Evolutionary conservation across 768 basidiomycete species (phyloP).

Genomic region (Phlebiopsis gigantea): DNA sequence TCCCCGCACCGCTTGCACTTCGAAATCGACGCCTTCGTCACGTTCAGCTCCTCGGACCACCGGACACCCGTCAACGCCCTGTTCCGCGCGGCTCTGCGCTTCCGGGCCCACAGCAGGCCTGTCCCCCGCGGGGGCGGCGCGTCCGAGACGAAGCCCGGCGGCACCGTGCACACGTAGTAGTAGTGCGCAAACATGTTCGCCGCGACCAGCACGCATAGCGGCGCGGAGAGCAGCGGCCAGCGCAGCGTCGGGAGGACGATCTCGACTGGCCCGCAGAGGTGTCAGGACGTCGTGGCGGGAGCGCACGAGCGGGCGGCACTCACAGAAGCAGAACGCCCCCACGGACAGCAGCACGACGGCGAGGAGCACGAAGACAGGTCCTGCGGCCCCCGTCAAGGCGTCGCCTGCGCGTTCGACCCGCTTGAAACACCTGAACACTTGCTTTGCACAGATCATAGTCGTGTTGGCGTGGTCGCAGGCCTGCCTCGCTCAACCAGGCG

Average conservation of each 20-base stretch:
- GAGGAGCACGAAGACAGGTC: slow-evolving; percentile 84
- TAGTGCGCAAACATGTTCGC: slow-evolving; percentile 80
- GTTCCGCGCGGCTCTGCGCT: slow-evolving; percentile 24
- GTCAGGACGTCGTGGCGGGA: neutral
- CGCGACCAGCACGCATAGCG: slow-evolving; percentile 70
- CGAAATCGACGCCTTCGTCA: slow-evolving; percentile 51
- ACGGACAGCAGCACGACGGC: slow-evolving; percentile 65
- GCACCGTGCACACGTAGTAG: slow-evolving; percentile 74
- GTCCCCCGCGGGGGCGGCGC: slow-evolving; percentile 35
- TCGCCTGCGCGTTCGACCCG: slow-evolving; percentile 71
- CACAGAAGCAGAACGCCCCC: slow-evolving; percentile 79
- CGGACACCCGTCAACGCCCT: slow-evolving; percentile 36
- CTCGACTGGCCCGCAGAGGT: slow-evolving; percentile 53
- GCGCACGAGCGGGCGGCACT: slow-evolving; percentile 26
- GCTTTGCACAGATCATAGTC: slow-evolving; percentile 20
- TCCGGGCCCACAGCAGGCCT: slow-evolving; percentile 55
- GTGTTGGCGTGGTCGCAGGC: neutral
- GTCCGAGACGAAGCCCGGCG: slow-evolving; percentile 77
- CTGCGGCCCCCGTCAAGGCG: slow-evolving; percentile 81
- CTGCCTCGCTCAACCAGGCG: neutral
- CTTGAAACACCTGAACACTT: slow-evolving; percentile 58
- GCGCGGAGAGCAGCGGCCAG: slow-evolving; percentile 53
- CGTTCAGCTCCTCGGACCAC: slow-evolving; percentile 44
- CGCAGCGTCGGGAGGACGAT: slow-evolving; percentile 67
- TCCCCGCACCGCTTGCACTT: slow-evolving; percentile 67